Percentiles rank a stretch among this genome's conserved stretches.
These are phyloP conservation scores for Chaetoscypha palmicola DNA, from an alignment of 2,329 filamentous ascomycete genomes.

Conservation along the genomic window DNA sequence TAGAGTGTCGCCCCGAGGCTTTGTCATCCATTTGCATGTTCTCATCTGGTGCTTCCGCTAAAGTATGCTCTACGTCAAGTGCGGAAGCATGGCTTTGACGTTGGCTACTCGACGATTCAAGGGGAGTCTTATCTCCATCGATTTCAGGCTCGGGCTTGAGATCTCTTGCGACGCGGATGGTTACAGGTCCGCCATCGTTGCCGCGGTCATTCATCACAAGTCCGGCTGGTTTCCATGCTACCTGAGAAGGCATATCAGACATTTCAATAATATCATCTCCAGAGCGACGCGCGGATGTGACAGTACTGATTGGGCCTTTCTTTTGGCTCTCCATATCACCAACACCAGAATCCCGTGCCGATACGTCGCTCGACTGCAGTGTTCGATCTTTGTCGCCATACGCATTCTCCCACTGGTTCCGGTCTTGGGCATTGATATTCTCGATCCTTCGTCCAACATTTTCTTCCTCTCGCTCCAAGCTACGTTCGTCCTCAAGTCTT, in stretches of 20 bases:
- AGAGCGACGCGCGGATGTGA: conserved; percentile 30
- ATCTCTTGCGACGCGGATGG: conserved; percentile 20
- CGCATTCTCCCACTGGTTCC: conserved; percentile 65
- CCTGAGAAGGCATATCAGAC: conserved; percentile 35
- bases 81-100: conserved; percentile 37
- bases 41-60: conserved; percentile 30
- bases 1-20: conserved; percentile 25
- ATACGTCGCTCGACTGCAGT: conserved; percentile 17
- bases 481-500: conserved; percentile 43
- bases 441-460: conserved; percentile 62
- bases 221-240: conserved; percentile 31
- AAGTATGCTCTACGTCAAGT: conserved; percentile 29
- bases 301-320: conserved; percentile 23
- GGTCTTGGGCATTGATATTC: conserved; percentile 52
- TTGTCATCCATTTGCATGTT: conserved; percentile 28
- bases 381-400: conserved; percentile 55
- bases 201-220: conserved; percentile 38
- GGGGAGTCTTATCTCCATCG: conserved; percentile 37
- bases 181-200: conserved; percentile 29
- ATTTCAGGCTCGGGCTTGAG: conserved; percentile 14
- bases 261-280: conserved; percentile 48
- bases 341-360: conserved; percentile 27
- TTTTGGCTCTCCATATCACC: conserved; percentile 43
- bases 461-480: conserved; percentile 59
- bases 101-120: conserved; percentile 41